These are phyloP conservation scores for Plasmodium adleri DNA, from an alignment of 169 alveolate species.

Conservation along the genomic window DNA sequence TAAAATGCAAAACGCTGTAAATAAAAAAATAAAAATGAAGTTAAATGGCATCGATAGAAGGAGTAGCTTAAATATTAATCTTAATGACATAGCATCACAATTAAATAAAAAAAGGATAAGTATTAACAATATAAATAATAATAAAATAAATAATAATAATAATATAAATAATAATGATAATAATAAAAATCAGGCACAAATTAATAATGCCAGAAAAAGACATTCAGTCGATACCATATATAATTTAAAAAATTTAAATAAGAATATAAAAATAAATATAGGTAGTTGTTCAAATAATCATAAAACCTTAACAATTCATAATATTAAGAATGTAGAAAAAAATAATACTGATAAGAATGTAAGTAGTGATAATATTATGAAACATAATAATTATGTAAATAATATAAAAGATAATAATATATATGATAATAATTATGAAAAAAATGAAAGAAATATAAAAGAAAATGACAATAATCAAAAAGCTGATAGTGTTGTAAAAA, in stretches of 20 bases:
- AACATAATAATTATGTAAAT: neutral
- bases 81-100: constrained; percentile 15
- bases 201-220: constrained; percentile 1
- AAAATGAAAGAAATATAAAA: too few relatives aligned
- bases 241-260: constrained; percentile 7
- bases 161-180: constrained; percentile 8
- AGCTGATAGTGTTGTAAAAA: neutral
- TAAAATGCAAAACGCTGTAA: constrained; percentile 70
- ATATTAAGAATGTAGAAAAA: too few relatives aligned
- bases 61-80: constrained; percentile 30
- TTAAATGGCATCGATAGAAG: constrained; percentile 40
- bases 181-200: neutral
- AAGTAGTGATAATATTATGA: constrained; percentile 10
- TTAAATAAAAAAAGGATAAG: neutral
- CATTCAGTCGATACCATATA: constrained; percentile 12
- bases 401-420: constrained; percentile 18
- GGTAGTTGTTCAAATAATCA: constrained; percentile 18
- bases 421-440: too few relatives aligned
- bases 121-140: neutral
- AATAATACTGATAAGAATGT: constrained; percentile 19
- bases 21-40: constrained; percentile 63
- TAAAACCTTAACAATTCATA: too few relatives aligned
- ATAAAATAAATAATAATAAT: constrained; percentile 1
- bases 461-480: too few relatives aligned
- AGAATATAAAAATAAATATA: constrained; percentile 60